Percentiles rank a stretch among this genome's conserved stretches.
phyloP scores from a whole-genome alignment of 2,329 filamentous ascomycete genomes.

The Colletotrichum australisinense region DNA sequence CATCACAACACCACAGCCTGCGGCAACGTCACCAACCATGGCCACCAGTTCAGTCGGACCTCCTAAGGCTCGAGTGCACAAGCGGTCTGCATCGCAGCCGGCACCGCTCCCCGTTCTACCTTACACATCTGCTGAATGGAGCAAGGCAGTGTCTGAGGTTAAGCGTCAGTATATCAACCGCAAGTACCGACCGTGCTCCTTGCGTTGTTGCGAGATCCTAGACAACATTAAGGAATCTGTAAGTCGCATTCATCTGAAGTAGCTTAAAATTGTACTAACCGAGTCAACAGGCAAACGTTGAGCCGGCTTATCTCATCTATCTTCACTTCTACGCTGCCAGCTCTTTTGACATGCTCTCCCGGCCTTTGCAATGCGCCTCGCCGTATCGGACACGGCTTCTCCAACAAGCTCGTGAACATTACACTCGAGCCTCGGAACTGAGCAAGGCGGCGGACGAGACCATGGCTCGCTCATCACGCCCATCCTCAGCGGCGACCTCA shows the following conservation, averaged over 20 bases:
- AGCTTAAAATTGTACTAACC: slow-evolving; percentile 30
- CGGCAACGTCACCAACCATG: slow-evolving; percentile 43
- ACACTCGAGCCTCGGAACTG: slow-evolving; percentile 59
- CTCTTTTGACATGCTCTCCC: slow-evolving; percentile 68
- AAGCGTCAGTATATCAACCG: slow-evolving; percentile 64
- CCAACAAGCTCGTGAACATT: slow-evolving; percentile 63
- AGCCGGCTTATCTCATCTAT: slow-evolving; percentile 68
- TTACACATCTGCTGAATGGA: slow-evolving; percentile 62
- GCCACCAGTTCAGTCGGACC: slow-evolving; percentile 25
- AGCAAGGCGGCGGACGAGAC: slow-evolving; percentile 60
- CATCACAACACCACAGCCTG: slow-evolving; percentile 18
- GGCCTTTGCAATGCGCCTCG: slow-evolving; percentile 57
- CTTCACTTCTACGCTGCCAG: slow-evolving; percentile 72
- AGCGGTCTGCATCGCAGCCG: slow-evolving; percentile 38
- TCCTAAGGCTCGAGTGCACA: slow-evolving; percentile 40
- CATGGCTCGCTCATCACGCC: slow-evolving; percentile 51
- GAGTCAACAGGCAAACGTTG: slow-evolving; percentile 49
- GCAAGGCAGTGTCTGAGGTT: slow-evolving; percentile 60
- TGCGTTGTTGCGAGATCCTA: slow-evolving; percentile 64
- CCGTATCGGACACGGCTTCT: slow-evolving; percentile 60
- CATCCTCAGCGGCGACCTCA: slow-evolving; percentile 50
- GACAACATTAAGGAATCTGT: slow-evolving; percentile 58
- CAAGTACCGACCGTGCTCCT: slow-evolving; percentile 64
- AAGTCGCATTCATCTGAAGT: slow-evolving; percentile 39
- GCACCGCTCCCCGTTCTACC: slow-evolving; percentile 48